These are phyloP conservation scores for Serpula lacrymans DNA, from an alignment of 768 basidiomycete species.

Conservation along the genomic window DNA sequence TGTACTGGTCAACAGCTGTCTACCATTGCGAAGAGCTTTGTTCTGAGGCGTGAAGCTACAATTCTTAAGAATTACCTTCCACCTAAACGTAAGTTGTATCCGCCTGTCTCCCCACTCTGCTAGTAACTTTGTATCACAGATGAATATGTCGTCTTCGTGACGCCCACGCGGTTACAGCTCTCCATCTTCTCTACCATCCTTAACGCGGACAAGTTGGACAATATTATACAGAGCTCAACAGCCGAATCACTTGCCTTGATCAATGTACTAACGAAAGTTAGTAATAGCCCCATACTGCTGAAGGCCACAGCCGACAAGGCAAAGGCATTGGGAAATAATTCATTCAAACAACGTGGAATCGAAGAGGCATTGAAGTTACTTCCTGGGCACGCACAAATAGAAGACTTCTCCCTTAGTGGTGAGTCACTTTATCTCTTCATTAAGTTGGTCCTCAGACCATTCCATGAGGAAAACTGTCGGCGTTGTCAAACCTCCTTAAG, in stretches of 20 bases:
- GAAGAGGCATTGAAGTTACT: conserved; percentile 59
- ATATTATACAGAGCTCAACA: conserved; percentile 65
- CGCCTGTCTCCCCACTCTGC: conserved; percentile 1
- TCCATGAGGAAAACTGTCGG: conserved; percentile 50
- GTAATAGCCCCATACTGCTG: conserved; percentile 86
- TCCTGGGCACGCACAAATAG: conserved; percentile 55
- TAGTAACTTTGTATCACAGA: conserved; percentile 41
- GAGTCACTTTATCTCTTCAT: conserved; percentile 11
- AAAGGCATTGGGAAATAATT: conserved; percentile 38
- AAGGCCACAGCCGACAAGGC: conserved; percentile 73
- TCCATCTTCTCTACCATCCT: conserved; percentile 77
- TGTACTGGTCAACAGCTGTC: conserved; percentile 59
- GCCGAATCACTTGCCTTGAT: conserved; percentile 80
- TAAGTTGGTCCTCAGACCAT: not conserved
- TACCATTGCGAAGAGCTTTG: conserved; percentile 79
- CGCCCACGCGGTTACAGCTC: conserved; percentile 81
- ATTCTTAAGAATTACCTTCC: conserved; percentile 83
- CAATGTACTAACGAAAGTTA: conserved; percentile 80
- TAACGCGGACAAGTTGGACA: conserved; percentile 63
- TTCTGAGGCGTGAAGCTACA: conserved; percentile 82
- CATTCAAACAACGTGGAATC: conserved; percentile 46
- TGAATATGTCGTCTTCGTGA: conserved; percentile 98
- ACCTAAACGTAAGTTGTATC: conserved; percentile 69
- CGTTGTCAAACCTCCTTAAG: conserved; percentile 61
- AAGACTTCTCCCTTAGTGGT: conserved; percentile 84